These are phyloP conservation scores for Penicillium capsulatum DNA, from an alignment of 2,329 filamentous ascomycete genomes.

Conservation along the genomic window DNA sequence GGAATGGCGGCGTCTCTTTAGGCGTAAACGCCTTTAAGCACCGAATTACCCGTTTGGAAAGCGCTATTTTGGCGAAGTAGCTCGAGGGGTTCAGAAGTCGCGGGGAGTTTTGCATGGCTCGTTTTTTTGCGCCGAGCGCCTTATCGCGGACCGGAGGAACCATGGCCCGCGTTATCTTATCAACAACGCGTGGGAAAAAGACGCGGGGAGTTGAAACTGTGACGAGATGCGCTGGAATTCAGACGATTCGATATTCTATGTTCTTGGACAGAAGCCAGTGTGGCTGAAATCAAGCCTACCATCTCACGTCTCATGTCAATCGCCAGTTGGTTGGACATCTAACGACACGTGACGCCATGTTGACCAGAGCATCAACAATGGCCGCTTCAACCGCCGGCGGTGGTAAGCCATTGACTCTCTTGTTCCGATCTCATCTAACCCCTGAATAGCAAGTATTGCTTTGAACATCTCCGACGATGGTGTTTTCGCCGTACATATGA, in stretches of 20 bases:
- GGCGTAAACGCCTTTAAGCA: conserved; percentile 24
- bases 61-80: conserved; percentile 32
- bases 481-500: conserved; percentile 26
- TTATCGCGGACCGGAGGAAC: conserved; percentile 25
- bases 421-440: background rate
- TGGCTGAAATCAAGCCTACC: too few species aligned
- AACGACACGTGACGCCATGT: conserved; percentile 2
- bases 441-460: conserved; percentile 9
- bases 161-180: conserved; percentile 31
- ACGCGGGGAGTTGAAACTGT: background rate
- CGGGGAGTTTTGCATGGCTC: conserved; percentile 10
- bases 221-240: too few species aligned
- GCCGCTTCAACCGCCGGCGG: conserved; percentile 24
- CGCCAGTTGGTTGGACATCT: background rate
- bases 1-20: conserved; percentile 4
- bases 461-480: conserved; percentile 32
- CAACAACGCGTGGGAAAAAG: conserved; percentile 6
- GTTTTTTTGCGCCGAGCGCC: conserved; percentile 20
- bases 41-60: conserved; percentile 24
- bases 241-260: too few species aligned
- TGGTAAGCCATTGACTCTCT: conserved; percentile 17
- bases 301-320: too few species aligned
- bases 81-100: too few species aligned
- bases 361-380: conserved; percentile 22
- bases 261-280: background rate